These are phyloP conservation scores for Chaetomium olivaceum DNA, from an alignment of 2,329 filamentous ascomycete species.

Conservation along the genomic window DNA sequence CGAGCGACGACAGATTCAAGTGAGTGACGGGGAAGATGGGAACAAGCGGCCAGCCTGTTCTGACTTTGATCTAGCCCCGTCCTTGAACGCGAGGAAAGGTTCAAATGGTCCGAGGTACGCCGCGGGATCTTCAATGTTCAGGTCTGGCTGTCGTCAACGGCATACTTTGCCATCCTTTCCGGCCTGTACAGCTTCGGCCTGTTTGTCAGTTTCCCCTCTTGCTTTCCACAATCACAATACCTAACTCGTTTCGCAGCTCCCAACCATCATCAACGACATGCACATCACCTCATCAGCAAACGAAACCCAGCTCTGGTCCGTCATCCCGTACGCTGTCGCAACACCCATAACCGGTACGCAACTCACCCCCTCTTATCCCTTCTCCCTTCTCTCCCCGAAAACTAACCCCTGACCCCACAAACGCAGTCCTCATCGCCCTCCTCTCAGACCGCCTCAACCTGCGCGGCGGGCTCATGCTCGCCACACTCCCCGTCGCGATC, in stretches of 20 bases:
- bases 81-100: constrained; percentile 55
- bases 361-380: background rate
- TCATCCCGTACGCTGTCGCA: constrained; percentile 63
- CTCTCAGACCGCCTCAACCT: constrained; percentile 62
- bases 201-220: constrained; percentile 46
- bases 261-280: constrained; percentile 53
- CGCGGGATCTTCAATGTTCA: constrained; percentile 61
- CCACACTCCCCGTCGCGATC: constrained; percentile 63
- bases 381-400: background rate
- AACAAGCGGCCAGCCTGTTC: background rate
- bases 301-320: constrained; percentile 64
- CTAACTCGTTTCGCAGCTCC: constrained; percentile 33
- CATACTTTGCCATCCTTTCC: constrained; percentile 52
- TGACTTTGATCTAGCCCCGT: background rate
- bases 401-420: background rate
- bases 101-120: constrained; percentile 58
- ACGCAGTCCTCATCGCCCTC: constrained; percentile 48
- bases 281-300: constrained; percentile 52
- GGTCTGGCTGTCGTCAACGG: constrained; percentile 29
- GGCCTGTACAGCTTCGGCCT: constrained; percentile 31
- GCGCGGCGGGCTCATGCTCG: constrained; percentile 63
- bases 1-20: constrained; percentile 1
- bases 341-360: constrained; percentile 16
- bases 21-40: background rate
- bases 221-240: constrained; percentile 48